Percentiles rank a stretch among this genome's conserved stretches.
These are phyloP conservation scores for Colletotrichum godetiae DNA, from an alignment of 2,329 filamentous ascomycete species.

Conservation along the genomic window DNA sequence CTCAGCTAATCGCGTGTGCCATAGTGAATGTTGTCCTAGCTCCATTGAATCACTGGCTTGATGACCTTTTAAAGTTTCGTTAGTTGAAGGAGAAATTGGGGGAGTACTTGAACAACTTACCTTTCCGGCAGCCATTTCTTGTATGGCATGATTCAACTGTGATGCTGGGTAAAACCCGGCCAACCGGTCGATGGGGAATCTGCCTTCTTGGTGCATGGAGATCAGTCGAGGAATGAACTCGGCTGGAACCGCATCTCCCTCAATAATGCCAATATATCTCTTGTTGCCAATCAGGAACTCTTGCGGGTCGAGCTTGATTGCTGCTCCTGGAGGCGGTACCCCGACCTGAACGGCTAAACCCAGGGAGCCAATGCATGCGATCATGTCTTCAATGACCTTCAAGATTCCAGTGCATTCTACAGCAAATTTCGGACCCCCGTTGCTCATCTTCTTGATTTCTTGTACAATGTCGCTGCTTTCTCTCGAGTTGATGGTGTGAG, in stretches of 20 bases:
- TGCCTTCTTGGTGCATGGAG: constrained; percentile 24
- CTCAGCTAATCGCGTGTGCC: too few species aligned
- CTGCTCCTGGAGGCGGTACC: constrained; percentile 17
- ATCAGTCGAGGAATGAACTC: constrained; percentile 23
- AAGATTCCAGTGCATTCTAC: constrained; percentile 99
- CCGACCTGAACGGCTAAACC: constrained; percentile 22
- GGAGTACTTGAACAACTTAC: neutral
- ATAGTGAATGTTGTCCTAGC: neutral
- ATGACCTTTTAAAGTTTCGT: constrained; percentile 1
- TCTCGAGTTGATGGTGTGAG: constrained; percentile 94
- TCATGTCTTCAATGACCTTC: constrained; percentile 72
- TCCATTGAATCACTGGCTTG: constrained; percentile 24
- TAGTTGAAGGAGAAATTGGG: neutral
- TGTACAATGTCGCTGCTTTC: constrained; percentile 85
- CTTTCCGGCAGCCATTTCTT: constrained; percentile 21
- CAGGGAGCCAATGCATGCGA: constrained; percentile 7
- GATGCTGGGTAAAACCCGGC: constrained; percentile 1
- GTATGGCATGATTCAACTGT: constrained; percentile 23
- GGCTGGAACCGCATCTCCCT: constrained; percentile 16
- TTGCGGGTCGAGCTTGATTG: constrained; percentile 26
- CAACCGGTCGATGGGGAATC: constrained; percentile 19
- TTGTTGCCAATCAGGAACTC: constrained; percentile 23
- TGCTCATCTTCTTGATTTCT: constrained; percentile 95
- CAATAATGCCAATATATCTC: constrained; percentile 14
- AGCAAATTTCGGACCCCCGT: constrained; percentile 97